Conservation (phyloP, 345 rosid species). For the Pseudoturritis turrita region DNA sequence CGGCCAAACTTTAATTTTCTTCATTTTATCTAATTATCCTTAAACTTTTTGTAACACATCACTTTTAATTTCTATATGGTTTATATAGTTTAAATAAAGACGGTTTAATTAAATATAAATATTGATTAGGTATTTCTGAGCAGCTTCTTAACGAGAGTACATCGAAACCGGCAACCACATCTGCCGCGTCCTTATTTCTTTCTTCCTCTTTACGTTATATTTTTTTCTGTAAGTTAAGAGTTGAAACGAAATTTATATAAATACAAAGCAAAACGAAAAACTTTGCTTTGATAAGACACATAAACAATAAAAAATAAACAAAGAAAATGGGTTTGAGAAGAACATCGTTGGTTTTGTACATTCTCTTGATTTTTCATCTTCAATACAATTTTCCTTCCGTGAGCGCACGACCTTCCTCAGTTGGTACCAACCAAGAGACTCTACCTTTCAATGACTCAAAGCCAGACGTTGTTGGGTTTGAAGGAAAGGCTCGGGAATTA, state of each 20-base stretch:
- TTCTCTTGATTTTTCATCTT: background rate
- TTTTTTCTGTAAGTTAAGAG: too few relatives aligned
- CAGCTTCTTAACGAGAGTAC: too few relatives aligned
- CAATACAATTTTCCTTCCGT: background rate
- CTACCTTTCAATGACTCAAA: background rate
- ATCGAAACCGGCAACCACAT: too few relatives aligned
- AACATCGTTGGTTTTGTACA: background rate
- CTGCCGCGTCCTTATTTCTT: too few relatives aligned
- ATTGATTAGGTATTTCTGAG: too few relatives aligned
- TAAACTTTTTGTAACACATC: too few relatives aligned
- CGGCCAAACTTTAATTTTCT: too few relatives aligned
- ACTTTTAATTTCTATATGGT: too few relatives aligned
- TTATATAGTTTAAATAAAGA: too few relatives aligned
- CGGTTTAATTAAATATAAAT: too few relatives aligned
- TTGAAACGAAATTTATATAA: background rate
- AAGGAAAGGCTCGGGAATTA: background rate
- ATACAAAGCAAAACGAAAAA: background rate
- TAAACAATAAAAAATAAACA: background rate
- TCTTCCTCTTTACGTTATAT: too few relatives aligned
- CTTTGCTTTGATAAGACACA: background rate
- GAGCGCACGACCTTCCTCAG: background rate
- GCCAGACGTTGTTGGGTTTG: background rate
- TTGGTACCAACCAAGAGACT: background rate
- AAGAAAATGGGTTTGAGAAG: background rate
- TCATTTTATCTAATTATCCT: too few relatives aligned